Conservation (phyloP, 1,284 basidiomycete genomes). For the Tilletia horrida region DNA sequence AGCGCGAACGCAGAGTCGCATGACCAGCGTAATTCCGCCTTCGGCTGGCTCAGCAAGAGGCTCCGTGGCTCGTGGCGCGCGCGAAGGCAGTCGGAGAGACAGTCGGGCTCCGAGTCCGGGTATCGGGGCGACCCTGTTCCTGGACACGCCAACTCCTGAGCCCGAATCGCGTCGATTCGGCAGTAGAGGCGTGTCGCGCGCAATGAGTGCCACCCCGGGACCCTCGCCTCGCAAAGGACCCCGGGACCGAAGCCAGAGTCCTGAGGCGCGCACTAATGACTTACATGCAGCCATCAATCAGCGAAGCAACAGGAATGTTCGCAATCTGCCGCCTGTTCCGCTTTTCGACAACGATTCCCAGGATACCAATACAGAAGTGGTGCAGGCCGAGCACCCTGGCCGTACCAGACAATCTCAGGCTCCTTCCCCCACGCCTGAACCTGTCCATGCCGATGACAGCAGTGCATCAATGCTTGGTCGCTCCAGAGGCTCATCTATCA, state of each 20-base stretch:
- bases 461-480: too few species aligned
- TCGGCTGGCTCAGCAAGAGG: neutral
- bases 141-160: constrained; percentile 28
- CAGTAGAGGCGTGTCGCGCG: constrained; percentile 5
- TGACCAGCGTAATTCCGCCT: constrained; percentile 15
- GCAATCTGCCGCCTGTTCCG: constrained; percentile 11
- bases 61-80: neutral
- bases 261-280: neutral
- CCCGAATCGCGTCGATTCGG: constrained; percentile 23
- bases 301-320: neutral
- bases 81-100: constrained; percentile 17
- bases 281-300: constrained; percentile 1
- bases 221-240: neutral
- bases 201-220: constrained; percentile 15
- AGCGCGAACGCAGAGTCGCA: constrained; percentile 27
- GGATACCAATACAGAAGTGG: neutral
- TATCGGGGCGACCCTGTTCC: constrained; percentile 31
- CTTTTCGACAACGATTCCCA: neutral
- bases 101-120: constrained; percentile 15
- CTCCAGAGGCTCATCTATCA: neutral
- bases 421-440: neutral
- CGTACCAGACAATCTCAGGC: neutral
- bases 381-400: neutral
- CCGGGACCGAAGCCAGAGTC: neutral
- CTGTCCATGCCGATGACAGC: neutral